Evolutionary conservation across 176 grass and related monocot species (phyloP), one percentile per base, ranked within the genome.

Genomic region (Aegilops bicornis): DNA sequence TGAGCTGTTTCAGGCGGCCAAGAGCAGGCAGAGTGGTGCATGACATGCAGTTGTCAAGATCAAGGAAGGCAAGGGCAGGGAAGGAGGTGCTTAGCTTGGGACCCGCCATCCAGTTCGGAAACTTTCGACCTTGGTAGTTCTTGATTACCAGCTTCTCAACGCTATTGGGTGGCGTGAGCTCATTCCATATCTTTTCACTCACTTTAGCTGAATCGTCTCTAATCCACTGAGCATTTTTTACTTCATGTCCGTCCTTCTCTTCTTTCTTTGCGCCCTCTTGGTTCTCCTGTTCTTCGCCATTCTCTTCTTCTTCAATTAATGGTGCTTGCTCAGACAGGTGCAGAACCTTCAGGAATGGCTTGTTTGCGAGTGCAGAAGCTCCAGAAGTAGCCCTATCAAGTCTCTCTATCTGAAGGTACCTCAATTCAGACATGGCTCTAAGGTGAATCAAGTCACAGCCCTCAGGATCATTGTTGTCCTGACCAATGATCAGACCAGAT

Each of bases 101-200:
- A 65, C 80, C 84, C 42, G 84, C 86, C 64, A 97, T 77, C 92
- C 92, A 97, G 43, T 77, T 81, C 14, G 95, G 95, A 35, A 97
- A 89, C 81, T 86, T 84, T 35, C 45, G 76, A 64, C 91, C 95
- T 29, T 69, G 76, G 87, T 90, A 97, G 76, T 91, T 80, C 79
- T 84, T 90, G 47, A 95, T 83, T 74, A 82, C 73, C n/a, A 97
- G 91, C 69, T 84, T 95, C 85, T 93, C 65, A 8, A 95, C 52
- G 79, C 73, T 95, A 19, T 67, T 68, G 10, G 95, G 89, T 76
- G 91, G 95, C 22, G 77, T 82, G 2, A 95, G 82, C 73, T 95
- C 89, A 67, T 90, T 86, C 89, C 89, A 98, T 87, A 91, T 93
- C 87, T 83, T 98, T 82, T 93, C 86, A 62, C 82, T 89, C 79